These are phyloP conservation scores for Ambrosia artemisiifolia DNA, from an alignment of 129 eudicot genomes.

Conservation along the genomic window DNA sequence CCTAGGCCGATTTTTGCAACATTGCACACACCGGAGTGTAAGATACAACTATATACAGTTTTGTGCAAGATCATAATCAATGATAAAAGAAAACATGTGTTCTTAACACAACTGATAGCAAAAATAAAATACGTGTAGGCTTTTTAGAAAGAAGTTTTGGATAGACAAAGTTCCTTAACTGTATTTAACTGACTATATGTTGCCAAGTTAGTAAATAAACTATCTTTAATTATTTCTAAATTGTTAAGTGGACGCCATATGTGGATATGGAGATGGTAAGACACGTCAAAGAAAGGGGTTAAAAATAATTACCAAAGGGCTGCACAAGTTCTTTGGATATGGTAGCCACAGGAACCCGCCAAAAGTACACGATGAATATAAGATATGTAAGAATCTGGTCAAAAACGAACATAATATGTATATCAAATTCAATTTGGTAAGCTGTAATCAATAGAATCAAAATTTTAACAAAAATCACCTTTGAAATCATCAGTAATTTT, in stretches of 20 bases:
- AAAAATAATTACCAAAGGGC: conserved; percentile 58
- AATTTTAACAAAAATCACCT: conserved; percentile 40
- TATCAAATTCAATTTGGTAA: conserved; percentile 18
- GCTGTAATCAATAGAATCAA: background rate
- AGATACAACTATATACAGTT: background rate
- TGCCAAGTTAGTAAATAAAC: background rate
- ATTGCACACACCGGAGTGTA: background rate
- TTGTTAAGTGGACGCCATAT: conserved; percentile 6
- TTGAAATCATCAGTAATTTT: conserved; percentile 41
- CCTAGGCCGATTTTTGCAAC: no score
- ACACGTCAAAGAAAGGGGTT: background rate
- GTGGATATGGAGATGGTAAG: background rate
- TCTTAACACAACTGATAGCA: background rate
- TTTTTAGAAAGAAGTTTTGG: background rate
- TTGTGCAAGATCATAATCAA: background rate
- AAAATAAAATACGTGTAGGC: conserved; percentile 6
- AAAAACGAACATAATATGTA: conserved; percentile 12
- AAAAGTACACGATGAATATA: conserved; percentile 48
- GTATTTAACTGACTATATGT: background rate
- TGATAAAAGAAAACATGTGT: background rate
- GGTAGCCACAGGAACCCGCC: conserved; percentile 73
- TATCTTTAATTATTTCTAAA: conserved; percentile 12
- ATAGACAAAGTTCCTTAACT: background rate
- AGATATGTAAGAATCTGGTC: conserved; percentile 45
- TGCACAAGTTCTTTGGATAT: conserved; percentile 69